These are phyloP conservation scores for Ramularia collo-cygni DNA, from an alignment of 2,329 filamentous ascomycete species.

Conservation along the genomic window DNA sequence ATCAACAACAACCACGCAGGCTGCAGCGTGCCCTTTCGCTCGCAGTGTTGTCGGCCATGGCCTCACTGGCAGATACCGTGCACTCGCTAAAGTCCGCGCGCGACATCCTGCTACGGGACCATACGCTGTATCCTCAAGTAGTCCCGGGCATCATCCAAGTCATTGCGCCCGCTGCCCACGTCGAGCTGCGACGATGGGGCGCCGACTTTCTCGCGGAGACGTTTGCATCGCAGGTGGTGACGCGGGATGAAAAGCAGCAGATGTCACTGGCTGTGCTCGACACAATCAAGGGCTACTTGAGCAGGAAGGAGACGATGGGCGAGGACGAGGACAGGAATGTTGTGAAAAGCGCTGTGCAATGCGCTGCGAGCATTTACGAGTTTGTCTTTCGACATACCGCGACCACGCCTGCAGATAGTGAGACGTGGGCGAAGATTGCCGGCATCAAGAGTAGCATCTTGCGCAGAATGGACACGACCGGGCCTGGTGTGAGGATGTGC, in stretches of 20 bases:
- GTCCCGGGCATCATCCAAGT: slow-evolving; percentile 90
- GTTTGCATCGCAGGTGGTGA: slow-evolving; percentile 83
- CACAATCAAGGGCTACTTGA: slow-evolving; percentile 52
- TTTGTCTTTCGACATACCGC: slow-evolving; percentile 88
- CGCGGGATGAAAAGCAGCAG: slow-evolving; percentile 70
- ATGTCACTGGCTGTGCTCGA: slow-evolving; percentile 64
- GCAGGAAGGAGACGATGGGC: slow-evolving; percentile 44
- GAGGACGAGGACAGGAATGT: slow-evolving; percentile 67
- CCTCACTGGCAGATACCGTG: slow-evolving; percentile 58
- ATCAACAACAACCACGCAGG: slow-evolving; percentile 8
- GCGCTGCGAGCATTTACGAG: slow-evolving; percentile 86
- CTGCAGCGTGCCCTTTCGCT: slow-evolving; percentile 1
- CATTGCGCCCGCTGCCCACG: slow-evolving; percentile 63
- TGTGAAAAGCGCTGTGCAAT: slow-evolving; percentile 78
- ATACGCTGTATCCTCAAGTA: slow-evolving; percentile 84
- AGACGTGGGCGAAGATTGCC: slow-evolving; percentile 81
- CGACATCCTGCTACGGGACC: slow-evolving; percentile 78
- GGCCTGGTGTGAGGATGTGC: slow-evolving; percentile 74
- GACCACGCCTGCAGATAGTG: slow-evolving; percentile 72
- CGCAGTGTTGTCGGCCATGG: slow-evolving; percentile 19
- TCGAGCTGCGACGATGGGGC: slow-evolving; percentile 91
- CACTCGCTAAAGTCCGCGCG: slow-evolving; percentile 85
- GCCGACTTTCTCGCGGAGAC: slow-evolving; percentile 93
- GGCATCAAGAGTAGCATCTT: slow-evolving; percentile 85
- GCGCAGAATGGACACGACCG: slow-evolving; percentile 75